Conservation (phyloP, 768 basidiomycete species). For the Astraeus odoratus region DNA sequence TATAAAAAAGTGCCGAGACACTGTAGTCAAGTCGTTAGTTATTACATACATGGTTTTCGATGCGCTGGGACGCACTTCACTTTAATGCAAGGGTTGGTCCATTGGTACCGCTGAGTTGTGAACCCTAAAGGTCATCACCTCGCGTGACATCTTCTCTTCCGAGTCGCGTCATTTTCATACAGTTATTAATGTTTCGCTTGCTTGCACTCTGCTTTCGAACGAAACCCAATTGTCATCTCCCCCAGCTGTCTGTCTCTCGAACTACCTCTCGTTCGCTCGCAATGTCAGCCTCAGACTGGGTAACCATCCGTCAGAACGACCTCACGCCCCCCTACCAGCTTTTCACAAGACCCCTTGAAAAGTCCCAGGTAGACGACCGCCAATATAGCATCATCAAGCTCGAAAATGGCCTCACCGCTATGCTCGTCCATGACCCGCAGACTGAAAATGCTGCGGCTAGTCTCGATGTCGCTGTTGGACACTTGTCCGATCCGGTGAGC, state of each 20-base stretch:
- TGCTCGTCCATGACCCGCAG: constrained; percentile 74
- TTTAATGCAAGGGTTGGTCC: no score
- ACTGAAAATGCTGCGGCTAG: constrained; percentile 95
- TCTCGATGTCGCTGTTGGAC: constrained; percentile 91
- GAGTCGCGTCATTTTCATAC: no score
- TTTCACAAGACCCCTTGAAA: constrained; percentile 56
- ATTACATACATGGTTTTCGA: no score
- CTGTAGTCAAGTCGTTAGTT: no score
- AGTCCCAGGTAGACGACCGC: constrained; percentile 72
- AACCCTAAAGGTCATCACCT: no score
- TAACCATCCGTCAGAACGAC: constrained; percentile 6
- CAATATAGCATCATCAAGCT: constrained; percentile 77
- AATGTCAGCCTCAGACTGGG: constrained; percentile 22
- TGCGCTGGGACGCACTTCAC: no score
- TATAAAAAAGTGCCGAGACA: no score
- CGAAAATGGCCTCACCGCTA: constrained; percentile 84
- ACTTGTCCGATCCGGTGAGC: constrained; percentile 86
- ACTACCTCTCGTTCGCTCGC: constrained; percentile 10
- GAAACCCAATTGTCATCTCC: neutral
- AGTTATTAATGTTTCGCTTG: neutral
- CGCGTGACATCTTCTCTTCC: no score
- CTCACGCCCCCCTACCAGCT: constrained; percentile 40
- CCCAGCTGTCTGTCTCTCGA: neutral
- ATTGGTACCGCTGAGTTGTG: no score
- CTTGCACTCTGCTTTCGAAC: no score